Evolutionary conservation across 2,329 filamentous ascomycete genomes (phyloP), one percentile per base, ranked within the genome.

Genomic region (Tothia fuscella): DNA sequence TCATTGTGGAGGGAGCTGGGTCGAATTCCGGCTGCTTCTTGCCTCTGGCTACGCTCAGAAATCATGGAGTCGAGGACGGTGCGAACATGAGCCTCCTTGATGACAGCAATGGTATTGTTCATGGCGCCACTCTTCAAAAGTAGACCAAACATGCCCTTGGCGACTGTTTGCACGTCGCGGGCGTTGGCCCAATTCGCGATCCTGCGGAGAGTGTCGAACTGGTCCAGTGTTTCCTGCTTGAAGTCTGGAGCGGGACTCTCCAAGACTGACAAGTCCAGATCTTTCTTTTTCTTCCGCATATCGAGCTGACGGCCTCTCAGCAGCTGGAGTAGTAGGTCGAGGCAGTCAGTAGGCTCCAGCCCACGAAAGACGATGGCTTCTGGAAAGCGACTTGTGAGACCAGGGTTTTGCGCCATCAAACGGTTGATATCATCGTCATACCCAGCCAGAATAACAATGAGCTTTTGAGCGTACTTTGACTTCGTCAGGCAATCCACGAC

Each of bases 391-490:
- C 74, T 79, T 0, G 71, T 72, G 13, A 85, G 58, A 0, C 79
- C 80, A 0, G 72, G 66, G 47, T 84, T 84, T 16, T 68, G 63
- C 0, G 61, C 58, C 57, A 84, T 66, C 0, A 85, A 65, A 0
- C 62, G 58, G 49, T 84, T 75, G 44, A 85, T 82, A 28, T 83
- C 75, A 0, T 67, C 50, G 7, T 76, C 72, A 47, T 85, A 85
- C 0, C 81, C 80, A 0, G 80, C 80, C 1, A 85, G 59, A 26
- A 85, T 81, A 26, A 80, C 68, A 29, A 85, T 66, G 2, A 84
- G 57, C 44, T 76, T 80, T 24, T 68, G 62, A 2, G 63, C 57
- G 51, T 74, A 84, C 28, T 62, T 67, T 0, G 69, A 65, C 46
- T 82, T 71, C 0, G 69, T 72, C n/a, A 72, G 54, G 42, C 57